These are phyloP conservation scores for Hymenotorrendiella dingleyae DNA, from an alignment of 2,329 filamentous ascomycete genomes.

Conservation along the genomic window DNA sequence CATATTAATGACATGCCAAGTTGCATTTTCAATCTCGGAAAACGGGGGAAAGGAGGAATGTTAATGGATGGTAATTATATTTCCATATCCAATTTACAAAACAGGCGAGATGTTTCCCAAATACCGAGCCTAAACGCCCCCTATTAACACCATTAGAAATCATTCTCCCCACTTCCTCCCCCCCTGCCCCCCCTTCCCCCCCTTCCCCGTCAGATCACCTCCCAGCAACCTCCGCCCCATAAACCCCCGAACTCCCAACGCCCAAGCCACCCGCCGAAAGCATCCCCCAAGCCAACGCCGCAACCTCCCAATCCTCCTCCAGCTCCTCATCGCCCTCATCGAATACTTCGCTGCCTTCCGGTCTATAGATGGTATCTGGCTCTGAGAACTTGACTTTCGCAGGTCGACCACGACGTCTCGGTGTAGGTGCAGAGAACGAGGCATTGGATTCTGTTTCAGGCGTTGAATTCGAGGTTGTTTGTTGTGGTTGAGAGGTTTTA, in stretches of 20 bases:
- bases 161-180: no score
- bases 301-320: conserved; percentile 22
- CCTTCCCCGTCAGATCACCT: background rate
- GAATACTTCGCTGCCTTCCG: conserved; percentile 27
- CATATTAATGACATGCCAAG: no score
- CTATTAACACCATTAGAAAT: no score
- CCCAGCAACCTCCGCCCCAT: conserved; percentile 2
- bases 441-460: background rate
- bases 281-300: conserved; percentile 5
- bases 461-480: no score
- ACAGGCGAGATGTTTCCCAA: no score
- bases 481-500: conserved; percentile 6
- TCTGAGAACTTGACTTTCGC: conserved; percentile 8
- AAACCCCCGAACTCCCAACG: conserved; percentile 3
- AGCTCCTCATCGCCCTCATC: conserved; percentile 37
- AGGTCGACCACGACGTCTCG: conserved; percentile 6
- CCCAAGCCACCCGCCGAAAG: conserved; percentile 1
- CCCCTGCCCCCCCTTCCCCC: background rate
- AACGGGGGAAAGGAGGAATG: no score
- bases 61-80: no score
- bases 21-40: no score
- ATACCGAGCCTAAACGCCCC: no score
- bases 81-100: no score
- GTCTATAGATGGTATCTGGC: conserved; percentile 34
- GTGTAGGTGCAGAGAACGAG: background rate